Evolutionary conservation across 257 asterid genomes (phyloP), one percentile per base, ranked within the genome.

Genomic region (Plantago elongata): DNA sequence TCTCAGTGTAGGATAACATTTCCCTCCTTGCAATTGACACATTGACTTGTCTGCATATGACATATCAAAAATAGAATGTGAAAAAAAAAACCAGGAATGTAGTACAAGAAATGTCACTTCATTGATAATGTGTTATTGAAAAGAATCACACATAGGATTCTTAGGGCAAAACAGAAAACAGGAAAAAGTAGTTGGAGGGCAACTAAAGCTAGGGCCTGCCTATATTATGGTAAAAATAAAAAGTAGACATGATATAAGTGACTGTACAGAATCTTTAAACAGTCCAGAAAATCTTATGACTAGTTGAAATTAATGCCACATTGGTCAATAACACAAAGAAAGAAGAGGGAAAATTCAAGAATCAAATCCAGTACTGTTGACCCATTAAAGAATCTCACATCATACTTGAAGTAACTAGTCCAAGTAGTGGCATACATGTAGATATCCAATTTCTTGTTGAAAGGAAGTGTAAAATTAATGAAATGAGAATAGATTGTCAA

Each of bases 1-100:
- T 55, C 13, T 60, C 61, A 29, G 77, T 60, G 76, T 72, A 81
- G 46, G 79, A 69, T n/a, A 81, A 72, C 79, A 83, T 47, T 64
- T 81, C 76, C 45, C 95, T 70, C 69, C 89, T 79, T 40, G 87
- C 67, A 4, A 83, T 59, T 44, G 95, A 86, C 4, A 3, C 77
- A 60, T 83, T 81, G 42, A 86, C 82, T 67, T 69, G 79, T 50
- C 95, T 86, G 85, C 77, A 57, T 14, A 34, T 43, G n/a, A 49
- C 22, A 38, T 57, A 56, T 3, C 11, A 3, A 51, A 52, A 17
- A 54, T 54, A 9, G 0, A 12, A 54, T 5, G 9, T 54, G 3
- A 18, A 7, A 1, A 37, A 30, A 27, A 38, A 10, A 37, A 40
- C 4, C 9, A 62, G 16, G 66, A 34, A 0, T 34, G 34, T 9